Conservation (phyloP, 2,329 filamentous ascomycete species). For the Diaporthe sp. region DNA sequence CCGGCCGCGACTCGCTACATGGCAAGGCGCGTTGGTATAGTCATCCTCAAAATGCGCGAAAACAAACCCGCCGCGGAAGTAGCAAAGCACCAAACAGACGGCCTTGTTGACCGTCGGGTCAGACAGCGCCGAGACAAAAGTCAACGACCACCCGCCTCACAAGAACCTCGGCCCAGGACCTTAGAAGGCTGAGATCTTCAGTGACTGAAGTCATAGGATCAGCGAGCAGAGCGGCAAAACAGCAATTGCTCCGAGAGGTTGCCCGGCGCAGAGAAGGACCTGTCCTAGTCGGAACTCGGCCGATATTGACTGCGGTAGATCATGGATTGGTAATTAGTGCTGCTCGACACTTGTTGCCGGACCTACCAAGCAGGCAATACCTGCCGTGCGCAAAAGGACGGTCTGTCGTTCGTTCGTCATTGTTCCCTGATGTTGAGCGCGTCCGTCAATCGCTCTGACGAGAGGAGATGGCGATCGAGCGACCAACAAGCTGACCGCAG, state of each 20-base stretch:
- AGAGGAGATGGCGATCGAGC: neutral
- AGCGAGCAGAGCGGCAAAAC: conserved; percentile 27
- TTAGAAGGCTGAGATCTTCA: conserved; percentile 15
- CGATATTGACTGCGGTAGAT: conserved; percentile 21
- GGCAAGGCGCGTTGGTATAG: neutral
- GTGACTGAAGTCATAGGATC: conserved; percentile 28
- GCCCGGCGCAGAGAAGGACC: conserved; percentile 4
- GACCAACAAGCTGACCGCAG: neutral
- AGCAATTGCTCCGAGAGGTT: conserved; percentile 26
- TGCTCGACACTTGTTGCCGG: conserved; percentile 15
- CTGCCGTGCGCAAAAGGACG: conserved; percentile 1
- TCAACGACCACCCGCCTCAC: neutral
- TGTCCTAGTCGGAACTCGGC: conserved; percentile 33
- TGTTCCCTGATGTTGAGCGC: neutral
- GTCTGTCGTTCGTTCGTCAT: conserved; percentile 1
- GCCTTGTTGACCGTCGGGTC: conserved; percentile 6
- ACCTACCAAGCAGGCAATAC: neutral
- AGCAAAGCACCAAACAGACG: neutral
- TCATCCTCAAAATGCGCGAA: conserved; percentile 1
- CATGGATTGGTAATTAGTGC: conserved; percentile 31
- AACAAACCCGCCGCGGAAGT: conserved; percentile 9
- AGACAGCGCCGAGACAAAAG: conserved; percentile 24
- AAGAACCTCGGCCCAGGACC: conserved; percentile 7
- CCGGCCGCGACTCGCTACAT: neutral
- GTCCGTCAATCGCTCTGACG: neutral